These are phyloP conservation scores for Ogataea nakhonphanomensis DNA, from an alignment of 805 yeast species.

Conservation along the genomic window DNA sequence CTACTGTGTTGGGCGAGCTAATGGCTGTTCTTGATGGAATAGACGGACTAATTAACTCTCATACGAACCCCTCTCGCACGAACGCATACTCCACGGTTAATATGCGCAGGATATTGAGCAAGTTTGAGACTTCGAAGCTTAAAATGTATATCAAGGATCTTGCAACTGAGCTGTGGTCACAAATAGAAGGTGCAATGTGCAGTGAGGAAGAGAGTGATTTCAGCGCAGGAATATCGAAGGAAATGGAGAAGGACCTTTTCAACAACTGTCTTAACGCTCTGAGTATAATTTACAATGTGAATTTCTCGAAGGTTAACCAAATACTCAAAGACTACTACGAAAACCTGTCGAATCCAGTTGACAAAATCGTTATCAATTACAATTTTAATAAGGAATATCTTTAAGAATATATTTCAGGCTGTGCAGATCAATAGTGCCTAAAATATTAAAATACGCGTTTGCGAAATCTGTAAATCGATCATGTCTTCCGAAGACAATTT, in stretches of 20 bases:
- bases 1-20: slow-evolving; percentile 62
- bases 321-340: slow-evolving; percentile 56
- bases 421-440: slow-evolving; percentile 5
- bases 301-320: slow-evolving; percentile 51
- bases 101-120: slow-evolving; percentile 52
- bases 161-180: slow-evolving; percentile 52
- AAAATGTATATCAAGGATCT: slow-evolving; percentile 51
- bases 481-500: slow-evolving; percentile 24
- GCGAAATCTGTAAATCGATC: slow-evolving; percentile 1
- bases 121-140: slow-evolving; percentile 59
- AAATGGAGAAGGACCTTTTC: slow-evolving; percentile 51
- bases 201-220: slow-evolving; percentile 26
- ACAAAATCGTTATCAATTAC: slow-evolving; percentile 30
- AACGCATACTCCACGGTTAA: slow-evolving; percentile 62
- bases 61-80: slow-evolving; percentile 50
- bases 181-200: slow-evolving; percentile 35
- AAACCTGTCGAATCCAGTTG: slow-evolving; percentile 28
- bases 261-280: slow-evolving; percentile 68
- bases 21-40: slow-evolving; percentile 62
- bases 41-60: slow-evolving; percentile 44
- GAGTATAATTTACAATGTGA: slow-evolving; percentile 55
- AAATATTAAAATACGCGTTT: slow-evolving; percentile 12
- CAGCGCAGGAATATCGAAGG: slow-evolving; percentile 28
- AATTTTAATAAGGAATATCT: slow-evolving; percentile 29
- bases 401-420: slow-evolving; percentile 7